Conservation (phyloP, 257 asterid genomes). For the Jaltomata sinuosa region DNA sequence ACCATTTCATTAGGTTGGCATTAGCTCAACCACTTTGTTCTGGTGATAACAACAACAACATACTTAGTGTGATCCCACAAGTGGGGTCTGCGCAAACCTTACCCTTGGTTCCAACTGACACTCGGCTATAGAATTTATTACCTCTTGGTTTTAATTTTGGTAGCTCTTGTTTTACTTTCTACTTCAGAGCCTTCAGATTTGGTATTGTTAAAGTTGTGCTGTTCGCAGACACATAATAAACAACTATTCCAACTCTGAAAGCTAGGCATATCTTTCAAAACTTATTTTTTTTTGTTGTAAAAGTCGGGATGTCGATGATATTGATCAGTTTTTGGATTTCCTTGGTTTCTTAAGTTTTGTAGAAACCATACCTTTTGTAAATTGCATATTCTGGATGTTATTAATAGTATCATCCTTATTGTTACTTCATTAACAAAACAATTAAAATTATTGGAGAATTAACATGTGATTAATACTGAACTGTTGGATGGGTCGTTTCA, state of each 20-base stretch:
- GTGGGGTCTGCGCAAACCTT: not conserved
- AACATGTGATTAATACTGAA: not conserved
- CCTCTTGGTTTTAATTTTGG: not conserved
- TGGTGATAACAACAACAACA: too few relatives aligned
- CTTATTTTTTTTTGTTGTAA: not conserved
- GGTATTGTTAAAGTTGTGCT: not conserved
- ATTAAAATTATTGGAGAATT: not conserved
- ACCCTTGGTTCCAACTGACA: not conserved
- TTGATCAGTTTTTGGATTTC: too few relatives aligned
- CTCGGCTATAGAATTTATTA: not conserved
- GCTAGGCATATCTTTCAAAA: not conserved
- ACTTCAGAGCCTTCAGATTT: too few relatives aligned
- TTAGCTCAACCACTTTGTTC: too few relatives aligned
- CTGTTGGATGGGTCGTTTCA: not conserved
- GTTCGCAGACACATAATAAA: not conserved
- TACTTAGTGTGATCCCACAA: too few relatives aligned
- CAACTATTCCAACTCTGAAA: not conserved
- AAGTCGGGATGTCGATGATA: not conserved
- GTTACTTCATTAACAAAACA: not conserved
- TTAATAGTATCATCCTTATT: too few relatives aligned
- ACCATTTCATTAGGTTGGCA: too few relatives aligned
- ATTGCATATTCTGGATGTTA: not conserved
- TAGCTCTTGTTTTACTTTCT: too few relatives aligned
- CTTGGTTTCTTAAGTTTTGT: not conserved
- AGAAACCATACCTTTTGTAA: not conserved